Evolutionary conservation across 2,329 filamentous ascomycete species (phyloP), one percentile per base, ranked within the genome.

Genomic region (Trichoderma pleuroti): DNA sequence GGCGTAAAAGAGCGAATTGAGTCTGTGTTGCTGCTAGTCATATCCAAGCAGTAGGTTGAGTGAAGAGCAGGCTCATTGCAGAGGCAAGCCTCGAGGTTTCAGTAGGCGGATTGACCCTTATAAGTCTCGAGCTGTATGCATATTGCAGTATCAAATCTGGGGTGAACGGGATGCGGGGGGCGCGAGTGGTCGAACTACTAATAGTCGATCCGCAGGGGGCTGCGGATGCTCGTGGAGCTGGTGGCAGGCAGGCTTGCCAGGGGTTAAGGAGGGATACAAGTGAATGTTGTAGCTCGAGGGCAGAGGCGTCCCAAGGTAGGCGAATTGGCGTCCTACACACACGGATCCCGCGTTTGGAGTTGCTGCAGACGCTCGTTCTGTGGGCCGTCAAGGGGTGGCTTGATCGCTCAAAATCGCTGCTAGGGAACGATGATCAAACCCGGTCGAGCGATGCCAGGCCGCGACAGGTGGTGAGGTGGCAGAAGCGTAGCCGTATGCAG

Each of bases 31-130:
- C 72, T 73, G 73, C 72, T 73, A 64, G 73, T 74, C 76, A 78
- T 77, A 66, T 60, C 72, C 72, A 73, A 70, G 14, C 60, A 59
- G 64, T 46, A 34, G 60, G 68, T 73, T 73, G 71, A 39, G 66
- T 67, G 68, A 71, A 73, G 70, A 73, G 72, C 72, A 72, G 57
- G 71, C 71, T 75, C 74, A 76, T 75, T 72, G 74, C 71, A 73
- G 72, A 71, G 73, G 74, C 68, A 68, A 74, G 73, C 72, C 73
- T 72, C 72, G 73, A 75, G 75, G 73, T 73, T 78, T 72, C 70
- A n/a, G 74, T 75, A 77, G 78, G 78, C 78, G 75, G 78, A 75
- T 79, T 74, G 78, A 79, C 78, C 76, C 80, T 80, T 81, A 81
- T 81, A 79, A 79, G 74, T 76, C 62, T 76, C 74, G 76, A 74